These are phyloP conservation scores for Spencermartinsiella ligniputridi DNA, from an alignment of 1,139 yeast genomes.

Conservation along the genomic window DNA sequence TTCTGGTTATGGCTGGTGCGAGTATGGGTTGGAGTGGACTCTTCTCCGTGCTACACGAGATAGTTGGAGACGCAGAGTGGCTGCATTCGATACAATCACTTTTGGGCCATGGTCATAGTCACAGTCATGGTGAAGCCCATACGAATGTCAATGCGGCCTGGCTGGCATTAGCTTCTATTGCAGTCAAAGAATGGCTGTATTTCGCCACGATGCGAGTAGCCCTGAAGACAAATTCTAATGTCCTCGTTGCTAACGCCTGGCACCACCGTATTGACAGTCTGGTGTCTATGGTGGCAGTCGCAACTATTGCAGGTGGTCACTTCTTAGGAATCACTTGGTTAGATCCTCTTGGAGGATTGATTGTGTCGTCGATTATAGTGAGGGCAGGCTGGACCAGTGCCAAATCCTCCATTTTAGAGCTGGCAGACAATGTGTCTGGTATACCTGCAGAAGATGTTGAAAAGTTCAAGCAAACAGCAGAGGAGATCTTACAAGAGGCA, in stretches of 20 bases:
- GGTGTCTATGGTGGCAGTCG: constrained; percentile 85
- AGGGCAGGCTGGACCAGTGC: constrained; percentile 82
- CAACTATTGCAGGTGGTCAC: constrained; percentile 83
- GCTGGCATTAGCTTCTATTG: constrained; percentile 86
- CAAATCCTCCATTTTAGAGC: constrained; percentile 62
- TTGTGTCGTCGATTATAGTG: constrained; percentile 76
- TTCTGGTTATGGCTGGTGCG: constrained; percentile 79
- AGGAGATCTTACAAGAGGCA: constrained; percentile 15
- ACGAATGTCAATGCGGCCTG: constrained; percentile 91
- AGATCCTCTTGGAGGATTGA: constrained; percentile 85
- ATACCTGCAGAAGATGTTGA: constrained; percentile 13
- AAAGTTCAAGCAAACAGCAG: constrained; percentile 17
- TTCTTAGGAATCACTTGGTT: constrained; percentile 73
- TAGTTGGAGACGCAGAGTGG: constrained; percentile 21
- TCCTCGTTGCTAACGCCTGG: constrained; percentile 95
- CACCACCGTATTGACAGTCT: constrained; percentile 95
- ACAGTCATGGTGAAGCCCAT: constrained; percentile 42
- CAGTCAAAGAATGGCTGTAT: constrained; percentile 80
- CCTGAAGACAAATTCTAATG: constrained; percentile 71
- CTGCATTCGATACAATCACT: constrained; percentile 13
- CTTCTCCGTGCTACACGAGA: constrained; percentile 55
- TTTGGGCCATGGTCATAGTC: constrained; percentile 39
- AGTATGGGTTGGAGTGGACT: constrained; percentile 89
- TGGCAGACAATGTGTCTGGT: constrained; percentile 51
- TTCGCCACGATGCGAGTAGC: constrained; percentile 81